phyloP scores from a whole-genome alignment of 2,329 filamentous ascomycete genomes.

The Pseudogymnoascus sp. region DNA sequence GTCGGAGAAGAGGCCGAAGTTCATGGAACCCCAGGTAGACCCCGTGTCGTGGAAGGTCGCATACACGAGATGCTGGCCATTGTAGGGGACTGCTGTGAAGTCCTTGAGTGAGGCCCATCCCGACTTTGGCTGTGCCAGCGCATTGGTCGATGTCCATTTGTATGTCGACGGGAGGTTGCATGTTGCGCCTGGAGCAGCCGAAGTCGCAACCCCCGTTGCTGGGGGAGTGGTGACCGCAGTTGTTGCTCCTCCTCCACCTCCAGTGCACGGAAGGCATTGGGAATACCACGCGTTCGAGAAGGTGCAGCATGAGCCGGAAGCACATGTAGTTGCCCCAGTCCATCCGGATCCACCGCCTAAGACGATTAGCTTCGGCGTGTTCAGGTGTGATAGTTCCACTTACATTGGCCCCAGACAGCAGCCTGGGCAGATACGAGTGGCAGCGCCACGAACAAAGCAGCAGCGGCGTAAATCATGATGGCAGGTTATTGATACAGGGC shows the following conservation, averaged over 20 bases:
- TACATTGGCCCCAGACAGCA: too few species aligned
- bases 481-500: not conserved
- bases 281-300: too few species aligned
- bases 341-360: too few species aligned
- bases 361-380: too few species aligned
- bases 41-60: slow-evolving; percentile 41
- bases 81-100: slow-evolving; percentile 50
- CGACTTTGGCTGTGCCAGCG: slow-evolving; percentile 45
- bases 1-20: slow-evolving; percentile 48
- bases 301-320: too few species aligned
- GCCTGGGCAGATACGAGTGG: slow-evolving; percentile 11
- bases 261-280: too few species aligned
- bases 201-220: too few species aligned
- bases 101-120: slow-evolving; percentile 57
- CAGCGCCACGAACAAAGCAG: not conserved
- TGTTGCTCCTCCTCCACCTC: too few species aligned
- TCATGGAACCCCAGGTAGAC: slow-evolving; percentile 50
- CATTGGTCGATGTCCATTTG: slow-evolving; percentile 46
- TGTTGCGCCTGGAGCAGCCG: not conserved
- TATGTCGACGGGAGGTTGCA: slow-evolving; percentile 51
- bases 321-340: too few species aligned
- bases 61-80: slow-evolving; percentile 56
- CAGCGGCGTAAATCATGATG: not conserved
- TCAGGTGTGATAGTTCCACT: too few species aligned
- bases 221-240: too few species aligned